These are phyloP conservation scores for Letharia lupina DNA, from an alignment of 495 filamentous ascomycete genomes.

Conservation along the genomic window DNA sequence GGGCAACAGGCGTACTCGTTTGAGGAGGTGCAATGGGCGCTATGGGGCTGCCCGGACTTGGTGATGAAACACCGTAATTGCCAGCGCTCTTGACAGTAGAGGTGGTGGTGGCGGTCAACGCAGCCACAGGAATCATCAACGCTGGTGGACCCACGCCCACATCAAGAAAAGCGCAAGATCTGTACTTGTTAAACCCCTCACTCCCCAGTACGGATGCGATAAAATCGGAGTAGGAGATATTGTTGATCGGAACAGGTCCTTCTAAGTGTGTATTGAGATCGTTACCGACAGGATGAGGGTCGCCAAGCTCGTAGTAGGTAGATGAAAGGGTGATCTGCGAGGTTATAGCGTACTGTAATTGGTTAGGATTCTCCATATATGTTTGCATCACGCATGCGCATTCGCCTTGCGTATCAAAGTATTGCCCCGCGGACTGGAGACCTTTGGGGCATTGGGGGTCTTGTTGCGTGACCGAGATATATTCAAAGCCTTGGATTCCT, in stretches of 20 bases:
- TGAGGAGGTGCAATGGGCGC: neutral
- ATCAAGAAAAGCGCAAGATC: neutral
- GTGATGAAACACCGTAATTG: neutral
- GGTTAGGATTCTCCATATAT: neutral
- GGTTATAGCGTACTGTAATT: neutral
- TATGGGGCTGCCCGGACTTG: neutral
- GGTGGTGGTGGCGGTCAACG: neutral
- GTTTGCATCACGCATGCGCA: neutral
- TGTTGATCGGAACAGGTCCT: neutral
- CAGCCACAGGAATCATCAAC: neutral
- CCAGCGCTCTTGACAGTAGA: neutral
- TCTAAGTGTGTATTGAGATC: neutral
- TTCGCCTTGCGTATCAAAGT: neutral
- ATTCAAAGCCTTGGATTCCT: constrained; percentile 1
- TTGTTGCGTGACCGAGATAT: neutral
- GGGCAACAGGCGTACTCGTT: neutral
- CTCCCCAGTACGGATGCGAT: neutral
- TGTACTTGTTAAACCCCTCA: neutral
- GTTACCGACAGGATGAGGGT: neutral
- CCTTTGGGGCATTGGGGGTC: neutral
- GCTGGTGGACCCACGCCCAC: neutral
- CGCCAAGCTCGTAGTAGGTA: neutral
- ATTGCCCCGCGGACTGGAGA: neutral
- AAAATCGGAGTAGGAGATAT: neutral
- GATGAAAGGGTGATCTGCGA: constrained; percentile 3